Conservation (phyloP, 2,329 filamentous ascomycete genomes). For the Aspergillus fructus region DNA sequence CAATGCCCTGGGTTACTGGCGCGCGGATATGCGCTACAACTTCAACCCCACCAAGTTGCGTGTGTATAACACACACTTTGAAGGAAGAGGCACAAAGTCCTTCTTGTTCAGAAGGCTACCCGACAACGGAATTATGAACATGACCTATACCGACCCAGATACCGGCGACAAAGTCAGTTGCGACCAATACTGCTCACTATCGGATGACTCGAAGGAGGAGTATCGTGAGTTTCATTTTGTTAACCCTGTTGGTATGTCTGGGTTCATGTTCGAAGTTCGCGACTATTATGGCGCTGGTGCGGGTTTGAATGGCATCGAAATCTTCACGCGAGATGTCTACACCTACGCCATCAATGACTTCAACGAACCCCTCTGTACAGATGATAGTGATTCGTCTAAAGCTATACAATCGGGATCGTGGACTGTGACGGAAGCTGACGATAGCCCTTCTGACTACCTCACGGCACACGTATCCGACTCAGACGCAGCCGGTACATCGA, state of each 20-base stretch:
- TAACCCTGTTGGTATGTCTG: constrained; percentile 82
- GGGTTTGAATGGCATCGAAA: constrained; percentile 79
- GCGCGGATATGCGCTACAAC: constrained; percentile 76
- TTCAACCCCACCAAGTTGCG: constrained; percentile 85
- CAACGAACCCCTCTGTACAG: constrained; percentile 82
- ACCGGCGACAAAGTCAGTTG: constrained; percentile 70
- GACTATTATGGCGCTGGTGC: constrained; percentile 84
- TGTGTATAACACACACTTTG: constrained; percentile 80
- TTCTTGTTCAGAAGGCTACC: constrained; percentile 85
- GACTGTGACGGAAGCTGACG: constrained; percentile 64
- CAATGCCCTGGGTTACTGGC: constrained; percentile 75
- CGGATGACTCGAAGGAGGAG: constrained; percentile 61
- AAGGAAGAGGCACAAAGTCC: constrained; percentile 82
- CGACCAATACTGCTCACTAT: constrained; percentile 81
- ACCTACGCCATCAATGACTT: constrained; percentile 82
- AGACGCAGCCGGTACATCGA: constrained; percentile 59
- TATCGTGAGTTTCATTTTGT: constrained; percentile 94
- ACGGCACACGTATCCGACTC: constrained; percentile 64
- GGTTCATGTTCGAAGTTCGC: constrained; percentile 80
- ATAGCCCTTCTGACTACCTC: constrained; percentile 75
- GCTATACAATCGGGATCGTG: constrained; percentile 74
- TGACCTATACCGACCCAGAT: constrained; percentile 79
- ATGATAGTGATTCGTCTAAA: constrained; percentile 62
- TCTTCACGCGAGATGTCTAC: constrained; percentile 77
- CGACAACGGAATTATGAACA: constrained; percentile 90